These are phyloP conservation scores for Chlorella ohadii DNA, from an alignment of 139 green algal genomes.

Conservation along the genomic window DNA sequence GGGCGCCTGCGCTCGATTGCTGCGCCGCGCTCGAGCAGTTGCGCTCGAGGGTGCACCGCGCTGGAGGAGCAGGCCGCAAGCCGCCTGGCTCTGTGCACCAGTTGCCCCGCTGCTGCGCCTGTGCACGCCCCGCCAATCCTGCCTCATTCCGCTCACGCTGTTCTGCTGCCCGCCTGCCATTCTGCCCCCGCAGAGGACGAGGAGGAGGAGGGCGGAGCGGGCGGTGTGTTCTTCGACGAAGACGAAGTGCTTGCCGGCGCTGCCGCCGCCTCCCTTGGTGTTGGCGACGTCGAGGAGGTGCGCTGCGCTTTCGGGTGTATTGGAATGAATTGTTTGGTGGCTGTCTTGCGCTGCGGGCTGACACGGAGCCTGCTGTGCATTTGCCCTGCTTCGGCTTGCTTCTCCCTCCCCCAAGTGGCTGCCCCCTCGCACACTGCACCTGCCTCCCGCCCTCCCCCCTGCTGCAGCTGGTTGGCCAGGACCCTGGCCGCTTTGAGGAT, in stretches of 20 bases:
- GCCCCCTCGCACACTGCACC: not conserved
- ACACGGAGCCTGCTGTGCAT: too few species aligned
- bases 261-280: not conserved
- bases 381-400: too few species aligned
- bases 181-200: conserved; percentile 45
- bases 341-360: too few species aligned
- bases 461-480: conserved; percentile 25
- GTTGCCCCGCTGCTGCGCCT: too few species aligned
- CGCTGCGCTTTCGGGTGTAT: not conserved
- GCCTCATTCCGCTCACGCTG: too few species aligned
- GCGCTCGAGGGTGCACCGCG: too few species aligned
- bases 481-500: conserved; percentile 37
- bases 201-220: conserved; percentile 9
- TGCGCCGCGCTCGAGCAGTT: not conserved
- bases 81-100: too few species aligned
- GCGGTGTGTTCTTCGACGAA: conserved; percentile 38
- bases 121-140: too few species aligned
- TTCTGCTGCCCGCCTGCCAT: too few species aligned
- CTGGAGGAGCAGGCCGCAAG: too few species aligned
- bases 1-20: conserved; percentile 4
- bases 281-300: conserved; percentile 32
- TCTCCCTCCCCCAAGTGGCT: too few species aligned
- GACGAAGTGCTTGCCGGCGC: conserved; percentile 34
- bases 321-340: too few species aligned
- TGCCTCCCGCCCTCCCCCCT: not conserved